These are phyloP conservation scores for Globisporangium perplexum DNA, from an alignment of 352 stramenopile genomes.

Conservation along the genomic window DNA sequence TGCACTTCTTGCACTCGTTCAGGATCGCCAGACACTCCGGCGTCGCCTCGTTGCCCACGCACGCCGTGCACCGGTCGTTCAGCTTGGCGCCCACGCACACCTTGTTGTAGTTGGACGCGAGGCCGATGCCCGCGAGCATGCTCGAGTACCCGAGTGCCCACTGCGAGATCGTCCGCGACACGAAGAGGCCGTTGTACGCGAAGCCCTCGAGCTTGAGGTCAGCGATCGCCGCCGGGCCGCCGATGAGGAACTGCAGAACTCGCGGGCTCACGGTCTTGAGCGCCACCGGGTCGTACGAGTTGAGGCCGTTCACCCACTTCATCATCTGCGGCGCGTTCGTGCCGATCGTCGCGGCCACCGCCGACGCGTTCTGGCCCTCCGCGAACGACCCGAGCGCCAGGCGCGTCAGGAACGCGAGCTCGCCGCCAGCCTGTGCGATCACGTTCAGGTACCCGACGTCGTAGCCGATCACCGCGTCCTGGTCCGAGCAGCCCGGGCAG, in stretches of 20 bases:
- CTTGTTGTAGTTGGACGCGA: slow-evolving; percentile 15
- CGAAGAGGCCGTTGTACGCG: slow-evolving; percentile 20
- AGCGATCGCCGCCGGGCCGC: not conserved
- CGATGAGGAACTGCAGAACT: slow-evolving; percentile 10
- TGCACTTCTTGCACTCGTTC: slow-evolving; percentile 42
- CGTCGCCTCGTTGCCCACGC: slow-evolving; percentile 19
- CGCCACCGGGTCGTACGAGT: slow-evolving; percentile 15
- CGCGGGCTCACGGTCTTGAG: slow-evolving; percentile 6
- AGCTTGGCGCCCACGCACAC: slow-evolving; percentile 10
- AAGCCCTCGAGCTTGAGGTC: slow-evolving; percentile 12
- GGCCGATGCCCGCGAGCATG: slow-evolving; percentile 16
- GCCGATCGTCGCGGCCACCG: slow-evolving; percentile 1
- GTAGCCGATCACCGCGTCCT: slow-evolving; percentile 16
- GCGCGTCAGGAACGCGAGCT: slow-evolving; percentile 15
- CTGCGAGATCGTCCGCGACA: slow-evolving; percentile 15
- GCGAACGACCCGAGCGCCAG: slow-evolving; percentile 13
- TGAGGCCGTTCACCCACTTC: slow-evolving; percentile 16
- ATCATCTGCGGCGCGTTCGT: slow-evolving; percentile 16
- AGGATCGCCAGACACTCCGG: slow-evolving; percentile 31
- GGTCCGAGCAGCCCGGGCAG: slow-evolving; percentile 16
- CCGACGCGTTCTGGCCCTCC: not conserved
- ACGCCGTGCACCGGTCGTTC: slow-evolving; percentile 40
- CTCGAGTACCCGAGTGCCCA: slow-evolving; percentile 23
- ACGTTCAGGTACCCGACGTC: slow-evolving; percentile 27
- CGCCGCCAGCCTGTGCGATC: slow-evolving; percentile 20